phyloP scores from a whole-genome alignment of 169 alveolate genomes.

The Theileria luwenshuni region DNA sequence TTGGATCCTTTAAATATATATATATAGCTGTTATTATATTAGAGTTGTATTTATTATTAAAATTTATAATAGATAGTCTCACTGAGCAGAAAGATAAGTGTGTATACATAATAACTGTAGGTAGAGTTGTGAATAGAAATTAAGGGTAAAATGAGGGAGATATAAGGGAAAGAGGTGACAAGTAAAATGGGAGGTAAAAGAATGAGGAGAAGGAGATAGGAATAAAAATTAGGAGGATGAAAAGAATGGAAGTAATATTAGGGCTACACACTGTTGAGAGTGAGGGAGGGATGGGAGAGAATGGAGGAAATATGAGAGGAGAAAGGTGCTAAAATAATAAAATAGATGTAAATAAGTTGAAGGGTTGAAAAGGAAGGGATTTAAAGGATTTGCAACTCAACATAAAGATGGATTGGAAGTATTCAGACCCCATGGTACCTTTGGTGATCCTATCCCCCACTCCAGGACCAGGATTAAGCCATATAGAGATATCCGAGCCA shows the following conservation, averaged over 20 bases:
- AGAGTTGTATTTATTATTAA: no score
- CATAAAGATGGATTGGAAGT: no score
- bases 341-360: no score
- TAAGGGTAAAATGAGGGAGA: background rate
- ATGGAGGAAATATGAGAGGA: no score
- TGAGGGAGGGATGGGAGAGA: no score
- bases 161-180: background rate
- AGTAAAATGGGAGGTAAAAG: no score
- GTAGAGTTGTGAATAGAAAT: background rate
- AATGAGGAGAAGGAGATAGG: background rate
- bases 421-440: slow-evolving; percentile 27
- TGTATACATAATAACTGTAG: background rate
- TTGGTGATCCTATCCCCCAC: slow-evolving; percentile 11
- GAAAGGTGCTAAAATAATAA: no score
- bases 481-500: background rate
- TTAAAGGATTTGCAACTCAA: no score
- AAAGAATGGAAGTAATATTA: background rate
- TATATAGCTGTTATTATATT: background rate
- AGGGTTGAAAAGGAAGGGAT: no score
- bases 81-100: background rate
- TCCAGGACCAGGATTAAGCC: background rate
- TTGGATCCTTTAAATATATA: background rate
- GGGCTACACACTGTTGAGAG: background rate
- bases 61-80: no score
- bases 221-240: background rate